Percentiles rank a stretch among this genome's conserved stretches.
Conservation (phyloP, 305 asterid genomes). For the Petunia hybrid region DNA sequence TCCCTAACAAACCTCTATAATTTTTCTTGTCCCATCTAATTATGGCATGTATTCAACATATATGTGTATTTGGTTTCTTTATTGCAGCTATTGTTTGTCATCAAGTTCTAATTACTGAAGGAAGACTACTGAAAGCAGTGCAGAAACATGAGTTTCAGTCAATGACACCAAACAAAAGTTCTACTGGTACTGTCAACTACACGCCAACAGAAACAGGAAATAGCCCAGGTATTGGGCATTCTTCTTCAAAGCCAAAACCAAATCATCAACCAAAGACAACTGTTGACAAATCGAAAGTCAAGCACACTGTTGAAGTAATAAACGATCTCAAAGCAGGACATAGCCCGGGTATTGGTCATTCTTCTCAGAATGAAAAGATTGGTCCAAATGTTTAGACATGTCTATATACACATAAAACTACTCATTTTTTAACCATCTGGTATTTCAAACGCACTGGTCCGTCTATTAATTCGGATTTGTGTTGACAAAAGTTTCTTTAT, state of each 20-base stretch:
- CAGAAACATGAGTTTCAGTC: conserved; percentile 32
- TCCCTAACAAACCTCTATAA: not conserved
- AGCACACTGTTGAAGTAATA: not conserved
- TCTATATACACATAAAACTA: not conserved
- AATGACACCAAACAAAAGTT: conserved; percentile 29
- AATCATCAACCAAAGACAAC: conserved; percentile 5
- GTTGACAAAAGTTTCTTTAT: not conserved
- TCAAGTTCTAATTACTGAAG: conserved; percentile 33
- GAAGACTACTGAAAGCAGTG: conserved; percentile 43
- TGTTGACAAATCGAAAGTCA: not conserved
- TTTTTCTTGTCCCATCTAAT: not conserved
- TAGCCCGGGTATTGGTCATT: conserved; percentile 49
- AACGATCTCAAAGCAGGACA: conserved; percentile 57
- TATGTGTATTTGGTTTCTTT: conserved; percentile 33
- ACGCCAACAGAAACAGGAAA: conserved; percentile 60
- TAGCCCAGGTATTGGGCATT: conserved; percentile 49
- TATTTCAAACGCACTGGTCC: not conserved
- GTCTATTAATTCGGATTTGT: not conserved
- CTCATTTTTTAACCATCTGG: not conserved
- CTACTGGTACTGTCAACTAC: conserved; percentile 35
- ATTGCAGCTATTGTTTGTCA: conserved; percentile 34
- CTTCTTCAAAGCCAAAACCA: conserved; percentile 14
- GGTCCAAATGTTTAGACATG: conserved; percentile 24
- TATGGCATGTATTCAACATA: conserved; percentile 37
- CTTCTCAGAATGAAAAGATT: not conserved